Evolutionary conservation across 202 grass and related monocot species (phyloP), one percentile per base, ranked within the genome.

Genomic region (Setaria viridis): DNA sequence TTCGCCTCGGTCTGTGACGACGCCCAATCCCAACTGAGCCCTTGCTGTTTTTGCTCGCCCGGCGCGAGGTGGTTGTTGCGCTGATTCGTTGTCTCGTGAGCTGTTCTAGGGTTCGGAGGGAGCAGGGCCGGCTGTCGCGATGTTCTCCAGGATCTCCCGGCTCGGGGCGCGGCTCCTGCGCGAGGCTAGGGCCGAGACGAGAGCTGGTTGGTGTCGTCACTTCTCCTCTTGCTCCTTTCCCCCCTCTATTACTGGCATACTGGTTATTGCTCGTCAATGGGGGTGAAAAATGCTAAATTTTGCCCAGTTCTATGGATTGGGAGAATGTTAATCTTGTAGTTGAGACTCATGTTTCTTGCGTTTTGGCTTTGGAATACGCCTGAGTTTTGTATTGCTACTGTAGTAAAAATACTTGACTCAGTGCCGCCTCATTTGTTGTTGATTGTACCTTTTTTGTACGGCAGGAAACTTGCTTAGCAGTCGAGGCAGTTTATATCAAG

Each of bases 111-210:
- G 77, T 91, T 91, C 76, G 70, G 81, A 77, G 35, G 76, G 9
- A 41, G 25, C 19, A 56, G 41, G 43, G 11, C 13, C 5, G 7
- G 29, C 56, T 33, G 43, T 35, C 37, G 70, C 51, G 41, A 95
- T 95, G 91, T 73, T 95, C 11, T 86, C 87, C 29, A 85, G 89
- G 85, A 50, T 95, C 68, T 91, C 91, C 9, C 91, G 72, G 64
- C 74, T 95, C 6, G 91, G 89, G 16, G 47, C 68, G 51, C 84
- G 87, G 58, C 48, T 93, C 51, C 80, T 89, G 63, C 90, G 69
- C 45, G 86, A 93, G 35, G 69, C 39, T 50, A 86, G 30, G 83
- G 47, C 50, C 20, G 79, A 70, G 35, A 70, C 66, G 9, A 70
- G 49, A 59, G 67, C 85, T 62, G 88, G 93, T 95, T 35, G 29